These are phyloP conservation scores for Fistulinella prunicolor DNA, from an alignment of 768 basidiomycete genomes.

Conservation along the genomic window DNA sequence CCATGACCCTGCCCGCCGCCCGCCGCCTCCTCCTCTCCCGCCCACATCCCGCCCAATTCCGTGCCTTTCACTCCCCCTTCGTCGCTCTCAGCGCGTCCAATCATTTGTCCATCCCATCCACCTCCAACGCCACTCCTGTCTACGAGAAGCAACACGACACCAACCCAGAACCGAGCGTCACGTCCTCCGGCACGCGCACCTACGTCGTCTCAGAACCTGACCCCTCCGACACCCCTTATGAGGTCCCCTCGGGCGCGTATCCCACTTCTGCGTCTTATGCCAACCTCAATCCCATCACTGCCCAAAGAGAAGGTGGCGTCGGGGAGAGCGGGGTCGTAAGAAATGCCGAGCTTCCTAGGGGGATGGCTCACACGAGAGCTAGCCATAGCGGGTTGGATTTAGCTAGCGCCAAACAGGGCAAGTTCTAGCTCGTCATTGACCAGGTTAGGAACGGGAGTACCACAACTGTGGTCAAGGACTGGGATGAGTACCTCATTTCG, in stretches of 20 bases:
- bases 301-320: conserved; percentile 42
- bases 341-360: conserved; percentile 41
- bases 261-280: conserved; percentile 48
- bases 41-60: conserved; percentile 17
- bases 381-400: conserved; percentile 45
- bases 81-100: conserved; percentile 45
- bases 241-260: conserved; percentile 72
- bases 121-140: conserved; percentile 29
- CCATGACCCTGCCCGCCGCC: conserved; percentile 18
- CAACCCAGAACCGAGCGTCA: conserved; percentile 45
- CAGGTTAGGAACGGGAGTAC: conserved; percentile 49
- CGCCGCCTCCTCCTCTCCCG: conserved; percentile 6
- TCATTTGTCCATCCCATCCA: conserved; percentile 30
- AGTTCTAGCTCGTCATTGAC: conserved; percentile 45
- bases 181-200: conserved; percentile 50
- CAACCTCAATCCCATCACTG: conserved; percentile 39
- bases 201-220: conserved; percentile 77
- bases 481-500: conserved; percentile 1
- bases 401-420: conserved; percentile 36
- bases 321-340: conserved; percentile 42
- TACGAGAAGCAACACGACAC: conserved; percentile 65
- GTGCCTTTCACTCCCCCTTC: conserved; percentile 67
- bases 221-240: conserved; percentile 55
- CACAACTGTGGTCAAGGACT: conserved; percentile 17
- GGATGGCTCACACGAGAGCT: conserved; percentile 42